These are phyloP conservation scores for Pseudocercospora vitis DNA, from an alignment of 2,329 filamentous ascomycete genomes.

Conservation along the genomic window DNA sequence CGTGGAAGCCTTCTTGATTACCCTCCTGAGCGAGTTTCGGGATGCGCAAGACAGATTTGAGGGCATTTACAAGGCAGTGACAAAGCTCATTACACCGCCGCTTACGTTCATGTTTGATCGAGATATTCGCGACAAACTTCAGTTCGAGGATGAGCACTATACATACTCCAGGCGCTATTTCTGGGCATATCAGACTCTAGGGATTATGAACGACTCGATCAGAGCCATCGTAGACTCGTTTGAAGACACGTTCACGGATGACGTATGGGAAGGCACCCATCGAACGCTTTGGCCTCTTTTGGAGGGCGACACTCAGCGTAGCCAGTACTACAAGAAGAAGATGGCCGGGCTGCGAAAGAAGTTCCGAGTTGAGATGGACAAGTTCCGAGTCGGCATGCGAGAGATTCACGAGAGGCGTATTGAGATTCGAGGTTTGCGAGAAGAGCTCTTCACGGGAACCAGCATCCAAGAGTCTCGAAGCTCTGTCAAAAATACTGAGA, in stretches of 20 bases:
- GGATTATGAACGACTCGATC: constrained; percentile 60
- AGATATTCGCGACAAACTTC: constrained; percentile 56
- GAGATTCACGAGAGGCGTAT: constrained; percentile 56
- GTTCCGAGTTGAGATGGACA: constrained; percentile 54
- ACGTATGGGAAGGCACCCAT: constrained; percentile 59
- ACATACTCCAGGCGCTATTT: constrained; percentile 64
- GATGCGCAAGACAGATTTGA: constrained; percentile 61
- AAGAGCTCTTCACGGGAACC: constrained; percentile 65
- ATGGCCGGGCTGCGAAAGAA: constrained; percentile 51
- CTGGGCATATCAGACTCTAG: constrained; percentile 62
- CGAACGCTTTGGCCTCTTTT: constrained; percentile 58
- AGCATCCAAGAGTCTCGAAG: constrained; percentile 61
- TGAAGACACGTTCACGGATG: constrained; percentile 57
- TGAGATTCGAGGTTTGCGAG: constrained; percentile 58
- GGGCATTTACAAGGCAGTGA: constrained; percentile 58
- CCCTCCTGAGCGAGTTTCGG: constrained; percentile 59
- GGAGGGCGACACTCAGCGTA: constrained; percentile 47
- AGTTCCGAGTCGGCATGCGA: constrained; percentile 50
- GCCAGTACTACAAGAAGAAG: constrained; percentile 51
- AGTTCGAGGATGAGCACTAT: constrained; percentile 62
- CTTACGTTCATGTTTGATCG: constrained; percentile 61
- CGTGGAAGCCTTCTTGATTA: constrained; percentile 61
- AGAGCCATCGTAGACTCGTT: constrained; percentile 59
- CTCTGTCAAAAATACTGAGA: constrained; percentile 56
- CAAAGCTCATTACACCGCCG: constrained; percentile 60